phyloP scores from a whole-genome alignment of 345 rosid genomes.

The Lepidium africanum region DNA sequence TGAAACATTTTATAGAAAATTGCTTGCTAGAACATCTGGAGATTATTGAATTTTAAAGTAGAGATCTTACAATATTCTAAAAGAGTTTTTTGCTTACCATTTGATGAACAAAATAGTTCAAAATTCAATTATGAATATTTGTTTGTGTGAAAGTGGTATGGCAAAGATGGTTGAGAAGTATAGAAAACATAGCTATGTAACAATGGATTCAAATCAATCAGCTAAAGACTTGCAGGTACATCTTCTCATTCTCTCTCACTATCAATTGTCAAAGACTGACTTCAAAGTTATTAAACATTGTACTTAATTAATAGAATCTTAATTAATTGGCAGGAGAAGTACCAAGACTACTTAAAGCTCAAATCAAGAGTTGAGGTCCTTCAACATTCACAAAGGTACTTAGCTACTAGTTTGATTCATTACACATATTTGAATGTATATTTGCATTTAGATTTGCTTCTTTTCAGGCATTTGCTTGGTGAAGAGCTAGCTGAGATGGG shows the following conservation, averaged over 20 bases:
- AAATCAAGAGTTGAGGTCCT: slow-evolving; percentile 52
- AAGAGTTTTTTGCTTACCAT: not conserved
- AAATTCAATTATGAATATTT: not conserved
- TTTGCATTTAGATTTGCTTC: not conserved
- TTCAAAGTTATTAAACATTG: not conserved
- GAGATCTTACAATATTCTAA: not conserved
- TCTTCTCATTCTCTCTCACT: not conserved
- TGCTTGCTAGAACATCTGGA: not conserved
- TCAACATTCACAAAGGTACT: slow-evolving; percentile 65
- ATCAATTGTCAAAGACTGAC: slow-evolving; percentile 5
- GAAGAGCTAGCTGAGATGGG: slow-evolving; percentile 56
- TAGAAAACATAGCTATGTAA: slow-evolving; percentile 42
- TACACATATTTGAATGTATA: not conserved
- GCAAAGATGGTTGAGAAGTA: slow-evolving; percentile 56
- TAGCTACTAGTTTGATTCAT: not conserved
- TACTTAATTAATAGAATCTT: not conserved
- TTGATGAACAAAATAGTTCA: not conserved
- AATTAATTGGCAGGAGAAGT: slow-evolving; percentile 33
- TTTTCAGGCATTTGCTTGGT: slow-evolving; percentile 65
- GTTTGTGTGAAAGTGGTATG: slow-evolving; percentile 38
- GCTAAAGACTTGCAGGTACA: slow-evolving; percentile 46
- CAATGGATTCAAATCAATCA: slow-evolving; percentile 38
- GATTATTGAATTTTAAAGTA: not conserved
- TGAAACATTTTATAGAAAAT: not conserved
- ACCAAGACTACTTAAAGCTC: slow-evolving; percentile 62